phyloP scores from a whole-genome alignment of 1,284 basidiomycete species.

The Leccinum idahoense region DNA sequence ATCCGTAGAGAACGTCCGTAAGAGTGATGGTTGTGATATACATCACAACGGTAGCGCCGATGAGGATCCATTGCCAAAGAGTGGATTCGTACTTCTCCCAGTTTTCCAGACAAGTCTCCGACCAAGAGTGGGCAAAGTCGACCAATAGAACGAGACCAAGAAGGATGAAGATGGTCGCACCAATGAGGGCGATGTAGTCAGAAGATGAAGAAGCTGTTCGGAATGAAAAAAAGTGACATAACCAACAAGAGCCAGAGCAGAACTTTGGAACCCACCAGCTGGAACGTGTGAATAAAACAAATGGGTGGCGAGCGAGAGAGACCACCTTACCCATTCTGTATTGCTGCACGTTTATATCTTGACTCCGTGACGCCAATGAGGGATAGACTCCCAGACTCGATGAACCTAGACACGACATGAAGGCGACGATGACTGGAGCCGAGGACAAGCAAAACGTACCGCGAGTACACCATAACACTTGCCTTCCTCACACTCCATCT shows the following conservation, averaged over 20 bases:
- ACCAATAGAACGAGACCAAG: slow-evolving; percentile 96
- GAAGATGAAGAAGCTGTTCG: slow-evolving; percentile 92
- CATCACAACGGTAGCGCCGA: slow-evolving; percentile 89
- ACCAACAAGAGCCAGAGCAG: slow-evolving; percentile 80
- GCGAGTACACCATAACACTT: slow-evolving; percentile 97
- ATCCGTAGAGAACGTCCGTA: slow-evolving; percentile 86
- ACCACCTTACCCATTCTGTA: slow-evolving; percentile 86
- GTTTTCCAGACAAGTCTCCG: slow-evolving; percentile 92
- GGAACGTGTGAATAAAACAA: slow-evolving; percentile 4
- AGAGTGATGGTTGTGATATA: slow-evolving; percentile 81
- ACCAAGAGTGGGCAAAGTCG: slow-evolving; percentile 99
- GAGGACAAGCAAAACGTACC: slow-evolving; percentile 42
- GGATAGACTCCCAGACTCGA: slow-evolving; percentile 78
- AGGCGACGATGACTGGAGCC: background rate
- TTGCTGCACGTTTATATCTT: slow-evolving; percentile 83
- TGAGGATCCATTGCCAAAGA: slow-evolving; percentile 94
- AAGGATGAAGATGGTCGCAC: slow-evolving; percentile 92
- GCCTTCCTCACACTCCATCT: slow-evolving; percentile 92
- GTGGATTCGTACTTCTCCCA: slow-evolving; percentile 89
- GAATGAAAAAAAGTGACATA: slow-evolving; percentile 85
- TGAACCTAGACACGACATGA: slow-evolving; percentile 62
- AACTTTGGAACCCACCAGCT: slow-evolving; percentile 99
- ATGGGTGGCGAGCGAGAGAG: background rate
- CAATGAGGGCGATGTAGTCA: slow-evolving; percentile 89
- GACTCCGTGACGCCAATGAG: slow-evolving; percentile 90